Base-by-base conservation (phyloP, 495 filamentous ascomycete species). In the Penicillium angulare region DNA sequence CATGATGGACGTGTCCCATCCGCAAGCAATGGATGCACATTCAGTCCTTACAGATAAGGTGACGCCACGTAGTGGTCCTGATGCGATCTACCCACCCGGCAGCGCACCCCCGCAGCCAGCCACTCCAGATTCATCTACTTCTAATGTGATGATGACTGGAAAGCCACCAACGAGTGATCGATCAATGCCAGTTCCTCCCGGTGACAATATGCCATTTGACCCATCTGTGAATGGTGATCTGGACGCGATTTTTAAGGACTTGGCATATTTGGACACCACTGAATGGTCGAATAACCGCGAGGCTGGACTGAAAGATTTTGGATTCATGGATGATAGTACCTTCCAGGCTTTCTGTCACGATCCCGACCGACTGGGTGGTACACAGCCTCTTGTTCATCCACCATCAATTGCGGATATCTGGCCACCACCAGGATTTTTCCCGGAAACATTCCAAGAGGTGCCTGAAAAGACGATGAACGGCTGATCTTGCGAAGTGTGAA, bases 221-320 rank as follows among this genome's bases (percentile, higher is more conserved):
- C 32, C 47, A n/a, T 26, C 53, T 7, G 54, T 32, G 7, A 33
- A 33, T 32, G 29, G 13, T 15, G 79, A 82, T 36, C 69, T 80
- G 22, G 83, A 86, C 45, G 75, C 80, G 3, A 79, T 85, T 27
- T 76, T 85, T 56, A 79, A 83, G 56, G 82, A 86, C 35, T 69
- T 86, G 3, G 79, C 79, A n/a, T 77, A 80, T 41, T 73, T 84
- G 8, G 83, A 86, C 53, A 79, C 78, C 18, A 79, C 76, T 7
- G 80, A 84, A 52, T 77, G 77, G 70, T 71, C 77, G 1, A 77
- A 56, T 29, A 79, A 68, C 56, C 75, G 76, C 55, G 73, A 81
- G 49, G 76, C 77, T 31, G 71, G 71, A 1, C 65, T 86, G 52
- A 75, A 76, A 52, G 83, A 86, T 49, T 79, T 86, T 23, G 82